phyloP scores from a whole-genome alignment of 139 green algal species.

The Coccomyxa sp. region DNA sequence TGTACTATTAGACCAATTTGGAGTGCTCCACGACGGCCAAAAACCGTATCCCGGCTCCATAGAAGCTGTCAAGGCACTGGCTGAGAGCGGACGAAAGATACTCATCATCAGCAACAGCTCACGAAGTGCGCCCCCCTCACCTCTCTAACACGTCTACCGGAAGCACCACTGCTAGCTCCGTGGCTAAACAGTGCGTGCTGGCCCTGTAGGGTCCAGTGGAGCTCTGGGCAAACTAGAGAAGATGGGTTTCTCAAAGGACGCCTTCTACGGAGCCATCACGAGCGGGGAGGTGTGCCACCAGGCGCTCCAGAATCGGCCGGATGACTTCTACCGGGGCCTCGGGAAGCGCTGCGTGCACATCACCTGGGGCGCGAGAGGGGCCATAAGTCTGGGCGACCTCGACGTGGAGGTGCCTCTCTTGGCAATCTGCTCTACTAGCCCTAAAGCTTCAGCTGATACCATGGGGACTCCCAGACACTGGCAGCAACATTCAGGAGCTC shows the following conservation, averaged over 20 bases:
- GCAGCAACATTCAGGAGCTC: background rate
- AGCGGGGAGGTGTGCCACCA: slow-evolving; percentile 76
- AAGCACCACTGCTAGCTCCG: background rate
- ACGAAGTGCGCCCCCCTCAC: slow-evolving; percentile 28
- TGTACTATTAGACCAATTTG: slow-evolving; percentile 88
- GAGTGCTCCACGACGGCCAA: slow-evolving; percentile 83
- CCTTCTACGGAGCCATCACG: slow-evolving; percentile 76
- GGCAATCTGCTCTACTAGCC: background rate
- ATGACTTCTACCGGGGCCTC: slow-evolving; percentile 50
- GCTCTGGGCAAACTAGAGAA: slow-evolving; percentile 65
- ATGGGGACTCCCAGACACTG: too few species aligned
- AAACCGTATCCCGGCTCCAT: slow-evolving; percentile 65
- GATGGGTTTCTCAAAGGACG: slow-evolving; percentile 71
- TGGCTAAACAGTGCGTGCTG: background rate
- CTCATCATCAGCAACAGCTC: slow-evolving; percentile 84
- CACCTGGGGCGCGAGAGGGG: slow-evolving; percentile 74
- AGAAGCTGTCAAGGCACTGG: slow-evolving; percentile 49
- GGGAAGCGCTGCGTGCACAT: slow-evolving; percentile 77
- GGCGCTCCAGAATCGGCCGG: slow-evolving; percentile 30
- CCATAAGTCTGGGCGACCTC: slow-evolving; percentile 53
- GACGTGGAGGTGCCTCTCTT: slow-evolving; percentile 37
- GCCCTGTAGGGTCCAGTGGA: slow-evolving; percentile 35
- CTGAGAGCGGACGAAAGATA: slow-evolving; percentile 39
- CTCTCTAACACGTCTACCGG: background rate
- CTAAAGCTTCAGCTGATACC: background rate